A percentile compares a stretch with the other conserved stretches of the same genome.
Conservation (phyloP, 345 rosid species). For the Geranium rotundifolium region DNA sequence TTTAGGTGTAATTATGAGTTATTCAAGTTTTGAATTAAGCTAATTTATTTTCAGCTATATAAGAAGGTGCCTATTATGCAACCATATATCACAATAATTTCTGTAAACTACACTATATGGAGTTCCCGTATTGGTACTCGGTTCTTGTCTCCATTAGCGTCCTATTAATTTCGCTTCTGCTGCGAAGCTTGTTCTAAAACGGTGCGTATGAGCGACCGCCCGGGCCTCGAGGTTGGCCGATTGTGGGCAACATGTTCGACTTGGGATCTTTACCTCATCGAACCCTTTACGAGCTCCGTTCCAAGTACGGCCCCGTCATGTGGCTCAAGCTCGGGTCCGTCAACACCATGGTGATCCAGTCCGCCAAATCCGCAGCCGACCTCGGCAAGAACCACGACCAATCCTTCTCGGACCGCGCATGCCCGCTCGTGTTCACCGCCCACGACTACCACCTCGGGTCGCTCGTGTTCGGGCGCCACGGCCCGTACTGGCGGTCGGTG, state of each 20-base stretch:
- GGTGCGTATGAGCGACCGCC: conserved; percentile 29
- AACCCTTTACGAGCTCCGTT: conserved; percentile 21
- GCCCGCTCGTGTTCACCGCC: conserved; percentile 30
- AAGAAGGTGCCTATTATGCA: too few relatives aligned
- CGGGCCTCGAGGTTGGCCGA: conserved; percentile 53
- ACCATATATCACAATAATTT: too few relatives aligned
- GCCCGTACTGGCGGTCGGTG: conserved; percentile 38
- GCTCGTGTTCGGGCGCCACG: conserved; percentile 40
- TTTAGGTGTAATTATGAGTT: too few relatives aligned
- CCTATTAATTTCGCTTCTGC: not conserved
- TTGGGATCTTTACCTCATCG: conserved; percentile 43
- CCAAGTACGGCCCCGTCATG: conserved; percentile 31
- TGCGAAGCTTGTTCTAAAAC: not conserved
- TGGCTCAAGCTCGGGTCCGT: conserved; percentile 38
- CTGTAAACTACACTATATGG: too few relatives aligned
- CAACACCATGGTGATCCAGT: conserved; percentile 38
- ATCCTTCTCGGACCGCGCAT: conserved; percentile 30
- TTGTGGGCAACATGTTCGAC: conserved; percentile 43
- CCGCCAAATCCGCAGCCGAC: conserved; percentile 32
- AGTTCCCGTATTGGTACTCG: too few relatives aligned
- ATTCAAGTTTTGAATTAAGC: too few relatives aligned
- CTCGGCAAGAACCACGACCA: conserved; percentile 52
- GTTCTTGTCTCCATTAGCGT: too few relatives aligned
- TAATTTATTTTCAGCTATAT: too few relatives aligned
- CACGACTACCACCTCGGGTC: conserved; percentile 32